phyloP scores from a whole-genome alignment of 1,284 basidiomycete species.

The Cerrena zonata region DNA sequence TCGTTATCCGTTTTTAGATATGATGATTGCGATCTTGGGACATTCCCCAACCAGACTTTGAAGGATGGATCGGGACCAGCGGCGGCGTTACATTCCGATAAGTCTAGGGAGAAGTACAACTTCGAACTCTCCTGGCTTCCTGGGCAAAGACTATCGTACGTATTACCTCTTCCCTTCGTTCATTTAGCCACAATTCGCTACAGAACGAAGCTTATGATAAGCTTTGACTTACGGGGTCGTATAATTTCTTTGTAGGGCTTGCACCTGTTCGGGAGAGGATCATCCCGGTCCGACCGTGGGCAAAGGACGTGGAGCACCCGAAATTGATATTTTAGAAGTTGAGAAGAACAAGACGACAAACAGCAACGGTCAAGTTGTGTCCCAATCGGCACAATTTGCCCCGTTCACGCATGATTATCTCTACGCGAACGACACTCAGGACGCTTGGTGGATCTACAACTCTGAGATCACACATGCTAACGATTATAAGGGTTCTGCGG shows the following conservation, averaged over 20 bases:
- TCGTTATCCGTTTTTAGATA: constrained; percentile 56
- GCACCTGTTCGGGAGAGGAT: constrained; percentile 75
- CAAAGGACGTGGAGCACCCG: constrained; percentile 75
- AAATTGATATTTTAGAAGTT: constrained; percentile 81
- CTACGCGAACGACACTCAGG: constrained; percentile 38
- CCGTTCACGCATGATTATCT: constrained; percentile 57
- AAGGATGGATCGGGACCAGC: constrained; percentile 40
- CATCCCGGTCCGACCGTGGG: constrained; percentile 73
- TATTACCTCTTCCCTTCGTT: constrained; percentile 5
- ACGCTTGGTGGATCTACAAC: constrained; percentile 43
- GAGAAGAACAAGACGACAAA: constrained; percentile 46
- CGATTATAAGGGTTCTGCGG: constrained; percentile 18
- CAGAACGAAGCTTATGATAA: not conserved
- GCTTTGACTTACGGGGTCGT: no score
- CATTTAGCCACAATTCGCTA: not conserved
- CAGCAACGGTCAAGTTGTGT: constrained; percentile 47
- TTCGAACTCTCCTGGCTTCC: constrained; percentile 42
- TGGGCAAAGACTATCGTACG: constrained; percentile 42
- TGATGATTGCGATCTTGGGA: constrained; percentile 79
- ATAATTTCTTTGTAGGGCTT: constrained; percentile 34
- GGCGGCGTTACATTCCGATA: constrained; percentile 44
- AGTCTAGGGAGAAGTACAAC: constrained; percentile 39
- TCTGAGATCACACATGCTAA: constrained; percentile 28
- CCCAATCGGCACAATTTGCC: constrained; percentile 60
- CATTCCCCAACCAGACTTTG: constrained; percentile 72